Evolutionary conservation across 2,329 filamentous ascomycete genomes (phyloP).

Genomic region (Botryotinia globosa): DNA sequence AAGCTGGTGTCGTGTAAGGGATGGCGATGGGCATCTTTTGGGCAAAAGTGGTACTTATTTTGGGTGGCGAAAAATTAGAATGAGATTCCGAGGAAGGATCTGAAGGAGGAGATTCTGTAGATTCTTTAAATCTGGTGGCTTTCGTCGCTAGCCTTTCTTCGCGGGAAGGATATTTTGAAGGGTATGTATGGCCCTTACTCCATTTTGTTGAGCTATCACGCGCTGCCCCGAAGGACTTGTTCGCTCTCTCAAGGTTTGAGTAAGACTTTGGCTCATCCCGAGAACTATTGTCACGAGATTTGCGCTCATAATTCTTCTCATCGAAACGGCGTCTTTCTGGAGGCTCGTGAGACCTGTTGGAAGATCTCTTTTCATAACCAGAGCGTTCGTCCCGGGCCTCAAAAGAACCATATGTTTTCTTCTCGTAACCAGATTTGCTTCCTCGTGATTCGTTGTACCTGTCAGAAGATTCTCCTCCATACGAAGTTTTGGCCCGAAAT

Average conservation of each 20-base stretch:
- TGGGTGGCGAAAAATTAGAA: background rate
- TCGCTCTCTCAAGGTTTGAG: background rate
- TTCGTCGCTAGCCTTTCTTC: background rate
- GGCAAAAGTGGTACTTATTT: slow-evolving; percentile 22
- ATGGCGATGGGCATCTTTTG: slow-evolving; percentile 43
- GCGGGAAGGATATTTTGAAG: slow-evolving; percentile 7
- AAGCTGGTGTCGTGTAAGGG: slow-evolving; percentile 78
- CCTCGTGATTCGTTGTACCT: background rate
- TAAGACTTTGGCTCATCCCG: background rate
- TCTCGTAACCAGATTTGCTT: background rate
- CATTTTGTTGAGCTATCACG: background rate
- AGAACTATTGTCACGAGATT: background rate
- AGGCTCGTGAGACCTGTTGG: background rate
- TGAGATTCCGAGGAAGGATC: background rate
- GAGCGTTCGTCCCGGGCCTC: background rate
- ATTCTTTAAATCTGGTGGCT: background rate
- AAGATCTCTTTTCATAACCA: background rate
- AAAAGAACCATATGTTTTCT: background rate
- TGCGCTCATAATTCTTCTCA: background rate
- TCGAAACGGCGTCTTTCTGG: background rate
- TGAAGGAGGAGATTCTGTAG: background rate
- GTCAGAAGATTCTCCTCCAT: background rate
- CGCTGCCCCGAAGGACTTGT: background rate
- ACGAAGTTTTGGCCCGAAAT: background rate
- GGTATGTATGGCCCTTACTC: background rate